Evolutionary conservation across 2,329 filamentous ascomycete genomes (phyloP), one percentile per base, ranked within the genome.

Genomic region (Calonectria pteridis): DNA sequence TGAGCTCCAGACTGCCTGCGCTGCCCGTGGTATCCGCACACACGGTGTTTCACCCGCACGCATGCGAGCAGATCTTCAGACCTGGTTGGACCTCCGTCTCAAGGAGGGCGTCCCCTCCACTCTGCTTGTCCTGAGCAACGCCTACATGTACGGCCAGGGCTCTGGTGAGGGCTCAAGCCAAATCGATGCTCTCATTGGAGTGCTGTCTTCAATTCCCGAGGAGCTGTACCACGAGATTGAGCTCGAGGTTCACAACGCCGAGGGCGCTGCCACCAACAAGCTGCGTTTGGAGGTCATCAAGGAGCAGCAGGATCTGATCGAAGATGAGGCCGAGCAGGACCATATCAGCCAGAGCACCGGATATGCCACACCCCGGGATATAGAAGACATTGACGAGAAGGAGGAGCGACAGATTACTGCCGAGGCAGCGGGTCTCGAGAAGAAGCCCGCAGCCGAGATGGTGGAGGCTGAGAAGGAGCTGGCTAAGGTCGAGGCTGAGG

Each of bases 141-240:
- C 97, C 62, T 99, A 98, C 86, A 96, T 98, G 91, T 99, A 99
- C 86, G 93, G 94, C 46, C 94, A 97, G 81, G 93, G 94, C 74
- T 95, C 96, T 80, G 94, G 96, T 63, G 95, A 98, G 81, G 94
- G 97, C 81, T 92, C 94, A 37, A 94, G 92, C 75, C 96, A 98
- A 87, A 95, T 99, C 73, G 96, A 98, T 78, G 95, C 97, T 0
- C 91, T 99, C 63, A 95, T 96, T 74, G 94, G 95, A 69, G 97
- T 99, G 6, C 89, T 99, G 50, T 97, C 95, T 50, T 96, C 94
- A 74, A 98, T 99, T 75, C 97, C 97, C 4, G 97, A 99, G 85
- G 97, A 99, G 85, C 90, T 99, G 50, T 99, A 97, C 94, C 97
- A 99, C 89, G 97, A 99, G 88, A 98, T 99, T 76, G 97, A 98